Base-by-base conservation (phyloP, 805 yeast species). In the Nakazawaea ishiwadae region DNA sequence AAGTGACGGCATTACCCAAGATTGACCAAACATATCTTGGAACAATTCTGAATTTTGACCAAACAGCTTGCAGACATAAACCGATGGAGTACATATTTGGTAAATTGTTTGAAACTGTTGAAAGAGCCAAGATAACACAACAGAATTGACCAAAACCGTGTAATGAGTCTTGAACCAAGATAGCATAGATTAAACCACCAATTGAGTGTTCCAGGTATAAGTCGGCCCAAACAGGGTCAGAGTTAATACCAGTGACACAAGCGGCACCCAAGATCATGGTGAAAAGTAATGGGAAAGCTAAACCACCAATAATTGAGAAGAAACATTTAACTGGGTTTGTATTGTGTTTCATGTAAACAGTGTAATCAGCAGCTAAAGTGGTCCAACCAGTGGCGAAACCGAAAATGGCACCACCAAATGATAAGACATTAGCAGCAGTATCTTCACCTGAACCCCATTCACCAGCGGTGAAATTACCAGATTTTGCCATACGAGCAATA, bases 301-400 rank as follows among this genome's bases (percentile, higher is more conserved):
- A 69, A 51, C 95, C 95, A 33, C 63, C 48, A 45, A 76, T 60
- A 43, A 89, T 77, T 48, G 79, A 73, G 42, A 74, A 59, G 67
- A 87, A 88, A 42, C 87, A 69, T 56, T 69, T 80, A 56, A 51
- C 48, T 33, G 77, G 66, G 61, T 73, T 75, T 48, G 81, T 77
- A 54, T 75, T 71, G 53, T 74, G 68, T 50, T 84, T 86, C 75
- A 84, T 87, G 68, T 87, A 90, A 33, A 83, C 88, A 37, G 96
- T 87, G 66, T 89, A 90, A 66, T 89, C 97, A 39, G 95, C 79
- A 20, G 96, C 93, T 53, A 81, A 87, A 15, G 96, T 81, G 43
- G 95, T 78, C 97, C 97, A 89, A 48, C 96, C 96, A 41, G 96
- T 77, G 38, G 96, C 95, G 56, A 82, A 89, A 48, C 96, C 96